Percentiles rank a stretch among this genome's conserved stretches.
Evolutionary conservation across 129 eudicot species (phyloP).

Genomic region (Chrysanthemum lavandulifolium): DNA sequence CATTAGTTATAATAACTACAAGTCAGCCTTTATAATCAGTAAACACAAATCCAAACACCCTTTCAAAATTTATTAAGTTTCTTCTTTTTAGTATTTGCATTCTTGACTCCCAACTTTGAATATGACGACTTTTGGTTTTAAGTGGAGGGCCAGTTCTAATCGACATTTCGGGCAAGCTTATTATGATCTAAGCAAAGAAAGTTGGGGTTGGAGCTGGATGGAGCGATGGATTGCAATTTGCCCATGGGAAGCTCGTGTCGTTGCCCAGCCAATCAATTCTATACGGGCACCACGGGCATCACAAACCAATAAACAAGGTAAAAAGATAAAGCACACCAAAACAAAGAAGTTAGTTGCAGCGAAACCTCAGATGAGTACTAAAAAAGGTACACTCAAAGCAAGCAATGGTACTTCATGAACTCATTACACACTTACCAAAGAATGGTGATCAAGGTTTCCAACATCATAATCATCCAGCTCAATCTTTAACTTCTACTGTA

Average conservation of each 20-base stretch:
- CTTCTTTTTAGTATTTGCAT: constrained; percentile 2
- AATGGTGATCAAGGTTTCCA: constrained; percentile 7
- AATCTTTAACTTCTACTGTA: constrained; percentile 14
- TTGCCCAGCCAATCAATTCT: background rate
- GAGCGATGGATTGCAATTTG: constrained; percentile 11
- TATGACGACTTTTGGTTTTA: constrained; percentile 1
- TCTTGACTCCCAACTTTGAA: background rate
- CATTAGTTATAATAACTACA: background rate
- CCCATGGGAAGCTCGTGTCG: constrained; percentile 18
- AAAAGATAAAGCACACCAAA: constrained; percentile 12
- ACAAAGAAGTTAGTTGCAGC: constrained; percentile 22
- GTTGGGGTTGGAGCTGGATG: constrained; percentile 18
- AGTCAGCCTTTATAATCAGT: background rate
- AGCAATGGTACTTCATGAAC: constrained; percentile 15
- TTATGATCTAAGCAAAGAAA: constrained; percentile 16
- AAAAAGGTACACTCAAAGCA: constrained; percentile 32
- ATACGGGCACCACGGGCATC: background rate
- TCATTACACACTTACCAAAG: constrained; percentile 16
- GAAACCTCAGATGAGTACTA: constrained; percentile 20
- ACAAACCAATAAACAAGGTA: background rate
- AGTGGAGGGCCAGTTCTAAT: constrained; percentile 18
- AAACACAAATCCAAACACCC: background rate
- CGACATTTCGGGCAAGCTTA: constrained; percentile 18
- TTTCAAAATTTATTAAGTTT: background rate
- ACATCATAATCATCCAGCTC: constrained; percentile 2